phyloP scores from a whole-genome alignment of 768 basidiomycete genomes.

The Thelephora aurantiotincta region DNA sequence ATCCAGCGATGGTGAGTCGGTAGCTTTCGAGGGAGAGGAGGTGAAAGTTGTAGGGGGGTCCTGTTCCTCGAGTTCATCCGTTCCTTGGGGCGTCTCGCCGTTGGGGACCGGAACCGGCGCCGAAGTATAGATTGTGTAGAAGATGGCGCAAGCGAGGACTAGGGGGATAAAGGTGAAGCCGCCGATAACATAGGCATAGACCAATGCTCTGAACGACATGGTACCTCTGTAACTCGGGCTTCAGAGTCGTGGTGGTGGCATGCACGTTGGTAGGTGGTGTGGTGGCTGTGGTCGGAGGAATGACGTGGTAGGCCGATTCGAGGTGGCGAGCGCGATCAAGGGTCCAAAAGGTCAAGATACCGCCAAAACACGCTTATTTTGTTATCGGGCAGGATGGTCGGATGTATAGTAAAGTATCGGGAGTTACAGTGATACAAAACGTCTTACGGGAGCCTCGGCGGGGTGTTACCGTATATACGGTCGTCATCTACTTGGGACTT shows the following conservation, averaged over 20 bases:
- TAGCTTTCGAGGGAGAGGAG: neutral
- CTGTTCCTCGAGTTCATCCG: constrained; percentile 14
- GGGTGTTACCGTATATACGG: too few species aligned
- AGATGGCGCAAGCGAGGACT: constrained; percentile 40
- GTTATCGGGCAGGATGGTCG: constrained; percentile 13
- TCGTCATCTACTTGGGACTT: too few species aligned
- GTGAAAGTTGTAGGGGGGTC: constrained; percentile 7
- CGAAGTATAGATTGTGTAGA: constrained; percentile 68
- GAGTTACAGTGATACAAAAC: too few species aligned
- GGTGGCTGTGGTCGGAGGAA: neutral
- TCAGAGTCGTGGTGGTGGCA: neutral
- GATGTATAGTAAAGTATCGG: too few species aligned
- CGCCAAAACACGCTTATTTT: constrained; percentile 14
- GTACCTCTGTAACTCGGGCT: constrained; percentile 5
- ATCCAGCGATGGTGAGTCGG: constrained; percentile 12
- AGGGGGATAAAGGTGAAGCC: constrained; percentile 86
- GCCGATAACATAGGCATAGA: constrained; percentile 82
- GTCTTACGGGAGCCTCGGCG: too few species aligned
- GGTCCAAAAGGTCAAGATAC: neutral
- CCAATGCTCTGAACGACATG: constrained; percentile 58
- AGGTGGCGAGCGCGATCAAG: constrained; percentile 6
- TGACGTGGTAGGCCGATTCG: constrained; percentile 3
- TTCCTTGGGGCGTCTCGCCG: constrained; percentile 18
- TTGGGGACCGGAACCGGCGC: constrained; percentile 50
- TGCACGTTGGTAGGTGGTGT: neutral